Percentiles rank a stretch among this genome's conserved stretches.
Evolutionary conservation across 176 grass and related monocot genomes (phyloP).

Genomic region (Carex parvula): DNA sequence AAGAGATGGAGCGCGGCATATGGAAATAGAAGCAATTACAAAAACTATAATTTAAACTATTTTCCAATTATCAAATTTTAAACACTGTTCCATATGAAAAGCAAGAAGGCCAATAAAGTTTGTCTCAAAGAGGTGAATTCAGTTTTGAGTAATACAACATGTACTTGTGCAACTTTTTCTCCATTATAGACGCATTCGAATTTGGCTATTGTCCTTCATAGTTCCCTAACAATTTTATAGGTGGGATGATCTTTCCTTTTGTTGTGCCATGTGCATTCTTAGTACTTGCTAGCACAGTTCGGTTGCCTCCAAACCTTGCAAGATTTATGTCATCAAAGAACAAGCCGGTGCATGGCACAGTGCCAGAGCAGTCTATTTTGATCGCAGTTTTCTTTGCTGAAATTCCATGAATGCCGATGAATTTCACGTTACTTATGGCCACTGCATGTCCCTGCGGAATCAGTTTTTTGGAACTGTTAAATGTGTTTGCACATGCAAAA

Average conservation of each 20-base stretch:
- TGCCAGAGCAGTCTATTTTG: conserved; percentile 42
- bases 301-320: conserved; percentile 8
- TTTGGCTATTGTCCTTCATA: not conserved
- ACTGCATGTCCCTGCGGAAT: conserved; percentile 36
- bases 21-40: too few relatives aligned
- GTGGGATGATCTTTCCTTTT: not conserved
- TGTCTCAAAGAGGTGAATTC: too few relatives aligned
- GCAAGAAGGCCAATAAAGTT: too few relatives aligned
- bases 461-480: not conserved
- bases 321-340: conserved; percentile 40
- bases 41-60: too few relatives aligned
- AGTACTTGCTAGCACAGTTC: conserved; percentile 7
- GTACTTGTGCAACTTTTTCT: not conserved
- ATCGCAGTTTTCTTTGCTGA: conserved; percentile 32
- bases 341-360: conserved; percentile 39
- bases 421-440: conserved; percentile 41
- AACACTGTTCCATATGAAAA: too few relatives aligned
- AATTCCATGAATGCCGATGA: conserved; percentile 41
- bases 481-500: not conserved
- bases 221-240: conserved; percentile 16
- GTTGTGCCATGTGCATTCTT: conserved; percentile 29
- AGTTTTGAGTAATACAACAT: not conserved
- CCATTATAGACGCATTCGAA: not conserved
- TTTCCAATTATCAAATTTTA: too few relatives aligned
- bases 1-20: too few relatives aligned